Evolutionary conservation across 1,139 yeast genomes (phyloP).

Genomic region (Kodamaea suecica): DNA sequence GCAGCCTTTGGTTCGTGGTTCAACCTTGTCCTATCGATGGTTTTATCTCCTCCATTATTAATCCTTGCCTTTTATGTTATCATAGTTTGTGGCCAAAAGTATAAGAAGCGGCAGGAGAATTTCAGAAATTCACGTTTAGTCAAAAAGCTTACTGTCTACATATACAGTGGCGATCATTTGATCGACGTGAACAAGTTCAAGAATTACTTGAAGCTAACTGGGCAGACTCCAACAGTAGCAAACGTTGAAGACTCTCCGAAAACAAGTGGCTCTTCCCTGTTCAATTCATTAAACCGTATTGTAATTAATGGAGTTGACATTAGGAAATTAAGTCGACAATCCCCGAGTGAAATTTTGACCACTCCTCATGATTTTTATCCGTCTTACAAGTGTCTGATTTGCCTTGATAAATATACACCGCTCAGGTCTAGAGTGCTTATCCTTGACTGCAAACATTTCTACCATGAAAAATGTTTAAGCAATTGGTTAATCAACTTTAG

Average conservation of each 20-base stretch:
- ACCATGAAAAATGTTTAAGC: slow-evolving; percentile 43
- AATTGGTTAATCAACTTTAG: slow-evolving; percentile 47
- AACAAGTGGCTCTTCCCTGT: slow-evolving; percentile 12
- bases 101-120: slow-evolving; percentile 28
- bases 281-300: slow-evolving; percentile 19
- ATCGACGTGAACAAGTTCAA: slow-evolving; percentile 26
- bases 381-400: slow-evolving; percentile 45
- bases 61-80: slow-evolving; percentile 35
- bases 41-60: slow-evolving; percentile 43
- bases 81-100: slow-evolving; percentile 31
- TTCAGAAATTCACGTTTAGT: slow-evolving; percentile 35
- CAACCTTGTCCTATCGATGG: slow-evolving; percentile 38
- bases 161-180: slow-evolving; percentile 38
- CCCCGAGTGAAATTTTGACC: slow-evolving; percentile 24
- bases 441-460: slow-evolving; percentile 44
- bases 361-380: slow-evolving; percentile 39
- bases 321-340: slow-evolving; percentile 15
- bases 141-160: slow-evolving; percentile 36
- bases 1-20: slow-evolving; percentile 42
- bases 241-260: slow-evolving; percentile 8
- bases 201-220: slow-evolving; percentile 21
- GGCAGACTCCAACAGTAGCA: slow-evolving; percentile 9
- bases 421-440: slow-evolving; percentile 38
- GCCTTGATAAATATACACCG: slow-evolving; percentile 41
- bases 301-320: slow-evolving; percentile 35